Evolutionary conservation across 371 early-diverging fungal genomes (phyloP).

Genomic region (Mucor sp.): DNA sequence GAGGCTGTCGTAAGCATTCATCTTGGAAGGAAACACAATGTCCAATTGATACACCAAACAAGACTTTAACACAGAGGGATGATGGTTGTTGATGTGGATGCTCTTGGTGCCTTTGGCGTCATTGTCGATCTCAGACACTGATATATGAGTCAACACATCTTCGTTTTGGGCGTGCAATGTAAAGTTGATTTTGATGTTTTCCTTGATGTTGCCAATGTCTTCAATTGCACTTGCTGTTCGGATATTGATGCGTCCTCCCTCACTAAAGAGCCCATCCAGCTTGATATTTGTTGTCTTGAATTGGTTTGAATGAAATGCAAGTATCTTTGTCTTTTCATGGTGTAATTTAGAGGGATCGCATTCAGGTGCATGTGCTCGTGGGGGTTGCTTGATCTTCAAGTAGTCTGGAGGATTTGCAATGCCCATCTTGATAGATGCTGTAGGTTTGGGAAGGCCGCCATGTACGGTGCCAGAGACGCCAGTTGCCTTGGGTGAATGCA

Average conservation of each 20-base stretch:
- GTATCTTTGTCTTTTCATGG: not conserved
- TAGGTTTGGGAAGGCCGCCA: not conserved
- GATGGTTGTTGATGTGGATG: not conserved
- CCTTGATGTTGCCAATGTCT: not conserved
- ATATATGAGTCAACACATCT: not conserved
- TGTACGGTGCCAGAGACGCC: not conserved
- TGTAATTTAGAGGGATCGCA: constrained; percentile 3
- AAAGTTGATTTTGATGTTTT: constrained; percentile 5
- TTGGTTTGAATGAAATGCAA: not conserved
- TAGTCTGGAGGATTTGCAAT: constrained; percentile 6
- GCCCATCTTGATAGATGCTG: not conserved
- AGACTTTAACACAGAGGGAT: too few species aligned
- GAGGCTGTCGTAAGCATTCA: constrained; percentile 1
- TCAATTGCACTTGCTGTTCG: not conserved
- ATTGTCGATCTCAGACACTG: not conserved
- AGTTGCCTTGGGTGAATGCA: not conserved
- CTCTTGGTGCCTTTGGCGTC: not conserved
- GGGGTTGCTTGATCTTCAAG: constrained; percentile 7
- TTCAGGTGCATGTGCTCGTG: not conserved
- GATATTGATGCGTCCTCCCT: constrained; percentile 6
- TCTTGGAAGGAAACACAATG: constrained; percentile 5
- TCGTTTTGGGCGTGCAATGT: constrained; percentile 9
- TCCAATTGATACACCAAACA: not conserved
- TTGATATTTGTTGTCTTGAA: not conserved
- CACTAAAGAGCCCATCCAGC: constrained; percentile 14